These are phyloP conservation scores for Xenoacremonium recifei DNA, from an alignment of 2,329 filamentous ascomycete species.

Conservation along the genomic window DNA sequence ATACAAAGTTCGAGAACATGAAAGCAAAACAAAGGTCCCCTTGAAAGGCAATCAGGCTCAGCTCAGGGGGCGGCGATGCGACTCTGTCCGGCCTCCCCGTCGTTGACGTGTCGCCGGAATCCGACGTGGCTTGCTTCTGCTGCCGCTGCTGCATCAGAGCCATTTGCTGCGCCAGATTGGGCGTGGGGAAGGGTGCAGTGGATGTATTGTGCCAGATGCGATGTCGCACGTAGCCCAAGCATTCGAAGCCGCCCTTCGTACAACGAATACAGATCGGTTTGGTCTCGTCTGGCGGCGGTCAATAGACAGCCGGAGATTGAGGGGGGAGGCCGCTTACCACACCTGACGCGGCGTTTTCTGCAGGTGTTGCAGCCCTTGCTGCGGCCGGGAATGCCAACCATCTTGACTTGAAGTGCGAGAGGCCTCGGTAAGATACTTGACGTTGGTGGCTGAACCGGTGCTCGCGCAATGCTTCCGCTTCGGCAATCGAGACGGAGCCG, in stretches of 20 bases:
- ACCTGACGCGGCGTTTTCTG: slow-evolving; percentile 15
- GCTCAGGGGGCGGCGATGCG: slow-evolving; percentile 12
- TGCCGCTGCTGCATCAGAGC: too few species aligned
- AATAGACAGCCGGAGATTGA: neutral
- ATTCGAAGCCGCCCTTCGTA: slow-evolving; percentile 10
- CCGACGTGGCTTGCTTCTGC: too few species aligned
- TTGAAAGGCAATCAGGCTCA: slow-evolving; percentile 16
- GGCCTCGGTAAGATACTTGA: neutral
- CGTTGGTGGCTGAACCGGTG: neutral
- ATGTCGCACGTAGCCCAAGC: slow-evolving; percentile 6
- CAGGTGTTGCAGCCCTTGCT: slow-evolving; percentile 21
- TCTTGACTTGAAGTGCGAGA: neutral
- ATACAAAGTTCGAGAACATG: slow-evolving; percentile 19
- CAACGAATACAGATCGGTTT: slow-evolving; percentile 9
- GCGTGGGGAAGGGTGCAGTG: slow-evolving; percentile 9
- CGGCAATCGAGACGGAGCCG: too few species aligned
- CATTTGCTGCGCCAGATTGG: too few species aligned
- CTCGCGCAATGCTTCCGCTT: neutral
- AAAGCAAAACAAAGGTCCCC: slow-evolving; percentile 17
- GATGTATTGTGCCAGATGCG: slow-evolving; percentile 10
- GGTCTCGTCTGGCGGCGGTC: slow-evolving; percentile 3
- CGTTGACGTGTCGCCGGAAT: too few species aligned
- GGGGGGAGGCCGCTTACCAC: slow-evolving; percentile 6
- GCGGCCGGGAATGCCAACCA: slow-evolving; percentile 17
- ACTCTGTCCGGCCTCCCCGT: slow-evolving; percentile 1